These are phyloP conservation scores for Phytophthora macrochlamydospora DNA, from an alignment of 352 stramenopile genomes.

Conservation along the genomic window DNA sequence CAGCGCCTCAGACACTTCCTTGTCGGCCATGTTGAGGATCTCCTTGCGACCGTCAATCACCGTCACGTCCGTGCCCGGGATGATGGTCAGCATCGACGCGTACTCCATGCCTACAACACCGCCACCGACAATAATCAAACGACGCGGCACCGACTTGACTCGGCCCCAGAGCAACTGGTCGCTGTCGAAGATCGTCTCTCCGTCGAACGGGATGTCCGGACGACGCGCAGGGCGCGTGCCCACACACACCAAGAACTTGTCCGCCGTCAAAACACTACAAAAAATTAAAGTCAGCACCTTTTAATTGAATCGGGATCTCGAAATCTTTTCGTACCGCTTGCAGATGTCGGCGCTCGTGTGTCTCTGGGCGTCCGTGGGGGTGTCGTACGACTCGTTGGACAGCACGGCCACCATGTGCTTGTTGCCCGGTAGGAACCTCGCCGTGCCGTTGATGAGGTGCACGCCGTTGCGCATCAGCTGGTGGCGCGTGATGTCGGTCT, in stretches of 20 bases:
- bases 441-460: constrained; percentile 81
- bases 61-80: constrained; percentile 88
- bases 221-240: constrained; percentile 83
- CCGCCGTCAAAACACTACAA: constrained; percentile 75
- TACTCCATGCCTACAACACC: constrained; percentile 94
- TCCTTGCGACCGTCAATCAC: constrained; percentile 89
- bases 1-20: constrained; percentile 85
- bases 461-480: constrained; percentile 84
- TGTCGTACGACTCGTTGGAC: constrained; percentile 86
- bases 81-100: constrained; percentile 92
- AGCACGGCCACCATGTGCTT: constrained; percentile 85
- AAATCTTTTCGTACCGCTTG: constrained; percentile 57
- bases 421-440: constrained; percentile 71
- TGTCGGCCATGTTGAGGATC: constrained; percentile 90
- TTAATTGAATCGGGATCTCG: background rate
- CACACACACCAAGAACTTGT: constrained; percentile 88
- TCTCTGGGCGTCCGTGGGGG: constrained; percentile 71
- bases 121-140: constrained; percentile 82
- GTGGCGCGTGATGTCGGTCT: constrained; percentile 87
- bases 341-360: constrained; percentile 82
- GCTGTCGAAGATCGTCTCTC: constrained; percentile 85
- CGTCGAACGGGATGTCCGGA: constrained; percentile 87
- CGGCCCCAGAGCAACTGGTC: constrained; percentile 87
- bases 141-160: constrained; percentile 73
- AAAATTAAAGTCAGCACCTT: background rate